Percentiles rank a stretch among this genome's conserved stretches.
phyloP scores from a whole-genome alignment of 176 grass and related monocot species.

The Carex littledalei region DNA sequence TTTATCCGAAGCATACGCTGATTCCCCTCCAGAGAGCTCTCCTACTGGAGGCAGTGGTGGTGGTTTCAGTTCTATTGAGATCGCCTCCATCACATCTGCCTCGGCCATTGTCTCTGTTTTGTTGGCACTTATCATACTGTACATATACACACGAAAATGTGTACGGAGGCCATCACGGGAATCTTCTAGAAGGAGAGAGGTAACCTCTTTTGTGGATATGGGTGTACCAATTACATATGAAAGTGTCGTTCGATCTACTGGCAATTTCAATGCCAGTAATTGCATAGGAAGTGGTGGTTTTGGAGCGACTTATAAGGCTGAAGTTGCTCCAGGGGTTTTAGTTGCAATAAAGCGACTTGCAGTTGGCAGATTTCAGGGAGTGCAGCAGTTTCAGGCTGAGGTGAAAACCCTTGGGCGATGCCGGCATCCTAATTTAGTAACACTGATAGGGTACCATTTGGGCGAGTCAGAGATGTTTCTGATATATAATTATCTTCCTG shows the following conservation, averaged over 20 bases:
- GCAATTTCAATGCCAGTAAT: conserved; percentile 82
- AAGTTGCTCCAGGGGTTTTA: conserved; percentile 74
- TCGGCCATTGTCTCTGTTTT: conserved; percentile 91
- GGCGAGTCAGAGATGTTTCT: conserved; percentile 87
- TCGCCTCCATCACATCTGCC: conserved; percentile 86
- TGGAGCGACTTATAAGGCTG: conserved; percentile 95
- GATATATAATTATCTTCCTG: conserved; percentile 92
- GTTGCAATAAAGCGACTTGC: conserved; percentile 94
- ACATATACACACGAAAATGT: conserved; percentile 85
- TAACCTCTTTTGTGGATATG: conserved; percentile 79
- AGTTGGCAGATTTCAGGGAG: conserved; percentile 85
- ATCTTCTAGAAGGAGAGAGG: conserved; percentile 58
- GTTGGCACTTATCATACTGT: conserved; percentile 65
- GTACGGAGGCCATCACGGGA: conserved; percentile 35
- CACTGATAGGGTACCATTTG: conserved; percentile 76
- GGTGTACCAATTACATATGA: conserved; percentile 75
- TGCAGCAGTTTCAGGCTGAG: conserved; percentile 89
- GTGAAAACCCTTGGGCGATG: conserved; percentile 83
- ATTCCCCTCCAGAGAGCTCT: conserved; percentile 30
- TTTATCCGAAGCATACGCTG: conserved; percentile 21
- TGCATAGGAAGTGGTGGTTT: conserved; percentile 95
- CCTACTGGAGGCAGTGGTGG: conserved; percentile 7
- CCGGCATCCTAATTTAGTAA: conserved; percentile 81
- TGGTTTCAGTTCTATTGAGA: conserved; percentile 87
- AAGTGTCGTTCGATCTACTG: conserved; percentile 67